Base-by-base conservation (phyloP, 768 basidiomycete genomes). In the Termitomyces sp. region DNA sequence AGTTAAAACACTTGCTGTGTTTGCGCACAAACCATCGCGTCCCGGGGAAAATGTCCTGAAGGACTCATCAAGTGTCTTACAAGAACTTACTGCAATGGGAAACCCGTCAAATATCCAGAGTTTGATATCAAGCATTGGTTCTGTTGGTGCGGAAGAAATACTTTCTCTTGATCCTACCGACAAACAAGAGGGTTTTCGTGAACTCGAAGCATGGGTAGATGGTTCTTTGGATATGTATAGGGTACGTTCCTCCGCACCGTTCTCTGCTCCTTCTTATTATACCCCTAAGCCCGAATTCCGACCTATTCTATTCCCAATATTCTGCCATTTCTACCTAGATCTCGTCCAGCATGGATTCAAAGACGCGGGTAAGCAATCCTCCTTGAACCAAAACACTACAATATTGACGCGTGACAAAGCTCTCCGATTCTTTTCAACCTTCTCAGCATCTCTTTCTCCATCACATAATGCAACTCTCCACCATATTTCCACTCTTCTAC, bases 251-350 rank as follows among this genome's bases (percentile, higher is more conserved):
- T 41, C 39, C 65, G 83, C 75, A 31, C 30, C 16, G 31, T 47
- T 33, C 20, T 24, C 34, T 33, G 55, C 13, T 37, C 27, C 13
- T 51, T 36, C 33, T 47, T 24, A 52, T 34, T 13, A 53, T 37
- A 42, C 36, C 18, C 16, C 55, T 20, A 69, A 98, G 91, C 93
- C 93, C 56, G 95, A 99, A 72, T 90, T 99, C 66, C 82, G 91
- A 47, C 95, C 93, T 47, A 89, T 99, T 37, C 75, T 97, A 16
- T 97, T 95, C 68, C 97, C 97, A 3, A 91, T 99, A 61, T 98
- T 98, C 69, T 93, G 91, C 52, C 94, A 99, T 73, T 98, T 98
- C 69, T 98, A 96, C 71, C 79, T 99, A 33, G 96, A 98, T 70
- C 81, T 99, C 51, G 86, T 98, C 49, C 88, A 94, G 65, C 86